phyloP scores from a whole-genome alignment of 2,329 filamentous ascomycete genomes.

The Fusarium hostae region DNA sequence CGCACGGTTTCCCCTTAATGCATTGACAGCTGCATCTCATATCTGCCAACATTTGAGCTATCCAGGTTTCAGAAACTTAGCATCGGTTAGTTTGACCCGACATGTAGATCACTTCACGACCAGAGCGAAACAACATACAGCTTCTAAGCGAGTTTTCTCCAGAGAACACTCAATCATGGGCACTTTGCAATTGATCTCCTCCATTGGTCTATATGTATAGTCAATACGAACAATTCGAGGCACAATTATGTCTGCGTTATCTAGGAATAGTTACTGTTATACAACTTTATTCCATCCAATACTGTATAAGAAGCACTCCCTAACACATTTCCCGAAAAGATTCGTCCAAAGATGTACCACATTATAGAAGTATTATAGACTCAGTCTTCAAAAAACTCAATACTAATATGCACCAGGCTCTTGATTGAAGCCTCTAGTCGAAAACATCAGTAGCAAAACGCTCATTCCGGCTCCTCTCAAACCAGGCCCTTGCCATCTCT shows the following conservation, averaged over 20 bases:
- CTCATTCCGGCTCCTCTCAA: conserved; percentile 62
- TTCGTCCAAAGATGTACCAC: background rate
- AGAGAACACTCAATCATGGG: too few species aligned
- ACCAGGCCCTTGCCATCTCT: conserved; percentile 58
- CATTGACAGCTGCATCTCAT: conserved; percentile 2
- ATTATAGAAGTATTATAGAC: background rate
- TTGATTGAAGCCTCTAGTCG: conserved; percentile 52
- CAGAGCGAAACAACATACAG: background rate
- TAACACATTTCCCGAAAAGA: background rate
- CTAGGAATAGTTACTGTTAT: too few species aligned
- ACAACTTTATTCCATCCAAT: too few species aligned
- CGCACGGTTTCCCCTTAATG: background rate
- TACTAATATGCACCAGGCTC: background rate
- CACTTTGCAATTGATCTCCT: background rate
- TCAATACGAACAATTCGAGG: background rate
- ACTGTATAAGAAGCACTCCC: background rate
- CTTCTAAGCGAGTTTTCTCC: background rate
- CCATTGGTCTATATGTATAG: background rate
- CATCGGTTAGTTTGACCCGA: background rate
- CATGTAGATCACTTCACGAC: background rate
- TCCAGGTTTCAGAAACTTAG: background rate
- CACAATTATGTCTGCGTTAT: too few species aligned
- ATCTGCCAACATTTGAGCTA: background rate
- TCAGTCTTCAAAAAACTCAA: background rate
- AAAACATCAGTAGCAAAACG: conserved; percentile 71